Conservation (phyloP, 768 basidiomycete genomes). For the Chalciporus pseudorubinellus region DNA sequence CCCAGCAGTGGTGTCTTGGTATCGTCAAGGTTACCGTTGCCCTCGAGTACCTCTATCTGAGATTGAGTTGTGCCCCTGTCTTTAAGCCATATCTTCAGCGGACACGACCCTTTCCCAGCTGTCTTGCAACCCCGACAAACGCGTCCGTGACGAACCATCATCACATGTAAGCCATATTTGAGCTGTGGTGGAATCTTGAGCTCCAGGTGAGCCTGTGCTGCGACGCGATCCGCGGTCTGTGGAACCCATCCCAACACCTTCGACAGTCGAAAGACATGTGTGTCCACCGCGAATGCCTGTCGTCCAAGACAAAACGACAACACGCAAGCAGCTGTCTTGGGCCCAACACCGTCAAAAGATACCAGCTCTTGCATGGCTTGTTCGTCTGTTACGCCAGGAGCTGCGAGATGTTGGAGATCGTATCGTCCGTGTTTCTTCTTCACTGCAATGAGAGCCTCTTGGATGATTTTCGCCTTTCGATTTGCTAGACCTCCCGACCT, state of each 20-base stretch:
- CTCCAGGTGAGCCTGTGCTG: constrained; percentile 58
- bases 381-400: constrained; percentile 36
- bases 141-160: constrained; percentile 59
- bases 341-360: constrained; percentile 56
- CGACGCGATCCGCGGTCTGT: constrained; percentile 43
- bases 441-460: constrained; percentile 43
- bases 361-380: constrained; percentile 57
- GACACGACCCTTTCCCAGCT: constrained; percentile 32
- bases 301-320: constrained; percentile 58
- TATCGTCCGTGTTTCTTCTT: constrained; percentile 48
- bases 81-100: constrained; percentile 37
- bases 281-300: constrained; percentile 64
- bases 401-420: constrained; percentile 54
- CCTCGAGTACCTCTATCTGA: constrained; percentile 12
- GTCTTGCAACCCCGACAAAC: constrained; percentile 53
- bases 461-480: constrained; percentile 56
- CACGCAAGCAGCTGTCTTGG: constrained; percentile 64
- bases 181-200: constrained; percentile 47
- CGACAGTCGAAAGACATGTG: constrained; percentile 56
- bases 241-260: constrained; percentile 46
- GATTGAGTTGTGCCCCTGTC: constrained; percentile 21
- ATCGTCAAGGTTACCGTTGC: not conserved
- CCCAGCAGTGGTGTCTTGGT: not conserved
- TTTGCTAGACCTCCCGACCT: constrained; percentile 56
- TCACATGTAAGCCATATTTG: constrained; percentile 56